Base-by-base conservation (phyloP, 2,329 filamentous ascomycete genomes). In the Cercospora sojina region DNA sequence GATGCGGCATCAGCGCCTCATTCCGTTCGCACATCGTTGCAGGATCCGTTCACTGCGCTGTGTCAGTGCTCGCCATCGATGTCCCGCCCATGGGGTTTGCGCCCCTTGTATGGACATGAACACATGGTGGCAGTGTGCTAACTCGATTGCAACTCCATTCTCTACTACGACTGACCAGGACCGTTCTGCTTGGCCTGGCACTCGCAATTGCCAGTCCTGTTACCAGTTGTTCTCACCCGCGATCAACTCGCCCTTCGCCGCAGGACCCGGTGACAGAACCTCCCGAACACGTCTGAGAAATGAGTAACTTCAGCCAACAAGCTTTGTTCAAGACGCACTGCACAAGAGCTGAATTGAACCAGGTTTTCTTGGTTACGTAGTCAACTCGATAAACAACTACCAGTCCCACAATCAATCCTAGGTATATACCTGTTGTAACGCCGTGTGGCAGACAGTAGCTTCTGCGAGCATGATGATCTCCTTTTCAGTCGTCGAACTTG, bases 401-500 rank as follows among this genome's bases (percentile, higher is more conserved):
- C 16, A 25, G 18, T 16, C 43, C 18, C 18, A 23, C 20, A 12
- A 49, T 23, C 43, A 25, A 0, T 3, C 12, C 43, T 49, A 13
- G 20, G 43, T 49, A 13, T 49, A 49, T 49, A 49, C 43, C 18
- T 49, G 43, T 13, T 49, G 18, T 12, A 23, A 49, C 18, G 43
- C 43, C 18, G 35, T 23, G 20, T 23, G 20, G 43, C 43, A 49
- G 35, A 38, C 35, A 3, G 16, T 1, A 38, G n/a, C 5, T 38
- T 38, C 18, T 49, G 43, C 43, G 9, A 25, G 18, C 43, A 49
- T 13, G 10, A 12, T 5, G 10, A 25, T 49, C 10, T 13, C 5
- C n/a, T 6, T 18, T 25, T 55, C 72, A 96, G 75, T 96, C 91
- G 2, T 97, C 93, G 80, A 99, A 99, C 82, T 96, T 97, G 82